These are phyloP conservation scores for Cryphonectria japonica DNA, from an alignment of 2,329 filamentous ascomycete genomes.

Conservation along the genomic window DNA sequence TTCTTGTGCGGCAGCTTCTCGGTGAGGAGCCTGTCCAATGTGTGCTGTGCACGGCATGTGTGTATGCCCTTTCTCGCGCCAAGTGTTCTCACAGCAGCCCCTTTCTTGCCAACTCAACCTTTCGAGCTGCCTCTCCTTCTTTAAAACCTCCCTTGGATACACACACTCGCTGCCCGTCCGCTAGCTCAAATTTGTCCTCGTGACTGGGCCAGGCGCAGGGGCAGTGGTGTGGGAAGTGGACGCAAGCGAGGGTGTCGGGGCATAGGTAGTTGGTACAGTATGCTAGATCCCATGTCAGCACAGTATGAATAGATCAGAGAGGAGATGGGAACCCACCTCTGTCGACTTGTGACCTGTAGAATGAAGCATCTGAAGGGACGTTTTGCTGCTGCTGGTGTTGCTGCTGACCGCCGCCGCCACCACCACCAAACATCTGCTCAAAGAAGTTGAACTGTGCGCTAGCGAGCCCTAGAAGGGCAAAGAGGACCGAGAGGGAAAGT, in stretches of 20 bases:
- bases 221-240: slow-evolving; percentile 96
- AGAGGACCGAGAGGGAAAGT: slow-evolving; percentile 45
- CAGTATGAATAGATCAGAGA: background rate
- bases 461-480: slow-evolving; percentile 65
- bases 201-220: slow-evolving; percentile 81
- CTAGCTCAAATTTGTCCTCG: slow-evolving; percentile 78
- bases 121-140: slow-evolving; percentile 70
- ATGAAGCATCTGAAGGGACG: slow-evolving; percentile 78
- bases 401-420: slow-evolving; percentile 48
- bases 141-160: slow-evolving; percentile 76
- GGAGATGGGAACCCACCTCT: slow-evolving; percentile 51
- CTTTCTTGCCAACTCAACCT: slow-evolving; percentile 80
- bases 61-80: background rate
- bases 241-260: slow-evolving; percentile 90
- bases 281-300: slow-evolving; percentile 50
- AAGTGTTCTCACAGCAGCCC: slow-evolving; percentile 62
- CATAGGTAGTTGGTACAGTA: slow-evolving; percentile 93
- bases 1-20: background rate
- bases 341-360: slow-evolving; percentile 76
- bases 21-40: background rate
- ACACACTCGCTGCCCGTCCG: slow-evolving; percentile 74
- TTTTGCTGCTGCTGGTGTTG: slow-evolving; percentile 70
- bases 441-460: slow-evolving; percentile 95
- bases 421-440: slow-evolving; percentile 89
- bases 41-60: background rate